Conservation (phyloP, 306 rosid species). For the Pueraria montana region DNA sequence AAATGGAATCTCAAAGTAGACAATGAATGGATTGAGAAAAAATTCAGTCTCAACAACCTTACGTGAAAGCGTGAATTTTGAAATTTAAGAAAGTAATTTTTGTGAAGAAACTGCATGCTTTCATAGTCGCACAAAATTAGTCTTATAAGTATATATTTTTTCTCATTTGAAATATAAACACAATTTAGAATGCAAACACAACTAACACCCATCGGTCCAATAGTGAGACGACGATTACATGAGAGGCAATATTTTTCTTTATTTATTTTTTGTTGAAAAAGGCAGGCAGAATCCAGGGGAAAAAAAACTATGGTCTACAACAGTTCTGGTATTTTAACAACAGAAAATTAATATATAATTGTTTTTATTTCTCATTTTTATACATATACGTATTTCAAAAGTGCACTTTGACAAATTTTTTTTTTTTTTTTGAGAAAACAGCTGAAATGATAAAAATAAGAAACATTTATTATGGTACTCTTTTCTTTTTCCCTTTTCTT, state of each 20-base stretch:
- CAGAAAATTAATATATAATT: neutral
- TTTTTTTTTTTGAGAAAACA: too few species aligned
- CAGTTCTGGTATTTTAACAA: neutral
- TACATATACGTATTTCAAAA: too few species aligned
- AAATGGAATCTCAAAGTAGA: neutral
- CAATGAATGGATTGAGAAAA: neutral
- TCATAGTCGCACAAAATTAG: too few species aligned
- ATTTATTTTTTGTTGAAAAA: neutral
- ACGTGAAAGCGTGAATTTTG: too few species aligned
- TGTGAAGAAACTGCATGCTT: neutral
- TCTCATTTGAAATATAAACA: too few species aligned
- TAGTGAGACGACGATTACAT: neutral
- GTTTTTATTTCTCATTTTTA: too few species aligned
- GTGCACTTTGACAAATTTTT: too few species aligned
- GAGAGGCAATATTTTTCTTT: neutral
- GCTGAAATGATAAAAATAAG: too few species aligned
- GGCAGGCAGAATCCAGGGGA: neutral
- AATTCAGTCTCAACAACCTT: neutral
- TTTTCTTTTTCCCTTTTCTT: neutral
- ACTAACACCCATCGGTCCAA: too few species aligned
- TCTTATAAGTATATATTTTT: too few species aligned
- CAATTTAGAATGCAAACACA: too few species aligned
- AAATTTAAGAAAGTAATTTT: neutral
- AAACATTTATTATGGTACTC: neutral
- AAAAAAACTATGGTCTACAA: neutral